Conservation (phyloP, 768 basidiomycete genomes). For the Podaxis mareebaensis region DNA sequence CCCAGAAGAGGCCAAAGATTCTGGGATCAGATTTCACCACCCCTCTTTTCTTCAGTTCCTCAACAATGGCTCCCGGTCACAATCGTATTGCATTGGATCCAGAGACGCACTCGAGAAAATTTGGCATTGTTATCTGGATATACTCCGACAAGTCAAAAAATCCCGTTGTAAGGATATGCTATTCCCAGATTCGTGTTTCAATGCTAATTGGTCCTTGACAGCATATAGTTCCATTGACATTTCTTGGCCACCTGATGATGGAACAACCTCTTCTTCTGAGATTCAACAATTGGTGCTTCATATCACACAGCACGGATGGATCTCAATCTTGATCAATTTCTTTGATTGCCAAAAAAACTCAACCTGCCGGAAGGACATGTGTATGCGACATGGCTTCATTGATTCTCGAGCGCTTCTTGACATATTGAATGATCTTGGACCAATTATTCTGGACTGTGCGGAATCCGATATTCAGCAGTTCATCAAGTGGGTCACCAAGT, state of each 20-base stretch:
- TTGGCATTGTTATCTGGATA: neutral
- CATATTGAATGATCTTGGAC: neutral
- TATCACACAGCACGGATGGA: neutral
- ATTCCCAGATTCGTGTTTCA: neutral
- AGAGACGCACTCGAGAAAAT: neutral
- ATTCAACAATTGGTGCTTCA: neutral
- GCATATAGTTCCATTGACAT: neutral
- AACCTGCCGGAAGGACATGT: too few species aligned
- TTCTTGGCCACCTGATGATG: neutral
- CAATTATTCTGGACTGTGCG: neutral
- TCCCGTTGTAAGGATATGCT: neutral
- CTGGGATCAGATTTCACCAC: too few species aligned
- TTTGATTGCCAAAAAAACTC: too few species aligned
- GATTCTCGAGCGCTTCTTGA: neutral
- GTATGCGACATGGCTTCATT: neutral
- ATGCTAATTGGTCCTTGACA: neutral
- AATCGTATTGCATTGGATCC: too few species aligned
- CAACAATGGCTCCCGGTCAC: too few species aligned
- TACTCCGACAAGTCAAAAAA: neutral
- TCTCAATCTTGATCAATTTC: neutral
- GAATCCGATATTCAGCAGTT: neutral
- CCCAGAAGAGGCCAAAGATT: too few species aligned
- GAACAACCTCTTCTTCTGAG: neutral
- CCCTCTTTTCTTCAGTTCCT: too few species aligned
- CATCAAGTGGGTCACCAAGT: neutral